Percentiles rank a stretch among this genome's conserved stretches.
Evolutionary conservation across 2,329 filamentous ascomycete genomes (phyloP).

Genomic region (Hymenoscyphus albidus): DNA sequence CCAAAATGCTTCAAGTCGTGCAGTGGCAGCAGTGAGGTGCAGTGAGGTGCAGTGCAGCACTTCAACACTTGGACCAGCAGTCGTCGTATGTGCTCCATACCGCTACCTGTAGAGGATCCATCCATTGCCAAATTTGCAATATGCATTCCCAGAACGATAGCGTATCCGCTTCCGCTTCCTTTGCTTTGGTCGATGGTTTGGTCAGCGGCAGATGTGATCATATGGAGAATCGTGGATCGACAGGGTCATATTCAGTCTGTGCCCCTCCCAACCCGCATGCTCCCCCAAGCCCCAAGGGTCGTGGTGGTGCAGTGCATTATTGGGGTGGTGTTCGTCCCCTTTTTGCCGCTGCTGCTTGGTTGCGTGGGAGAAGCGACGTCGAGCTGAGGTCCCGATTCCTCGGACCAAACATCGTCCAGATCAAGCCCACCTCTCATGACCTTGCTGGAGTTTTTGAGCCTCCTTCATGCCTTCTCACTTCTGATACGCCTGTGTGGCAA

Average conservation of each 20-base stretch:
- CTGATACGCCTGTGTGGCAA: neutral
- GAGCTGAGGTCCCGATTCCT: constrained; percentile 1
- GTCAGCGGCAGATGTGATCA: neutral
- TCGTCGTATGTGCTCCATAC: neutral
- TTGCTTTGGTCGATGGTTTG: neutral
- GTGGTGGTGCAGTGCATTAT: too few species aligned
- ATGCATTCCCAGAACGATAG: neutral
- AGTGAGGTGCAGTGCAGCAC: too few species aligned
- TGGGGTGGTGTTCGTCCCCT: neutral
- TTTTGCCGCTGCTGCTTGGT: neutral
- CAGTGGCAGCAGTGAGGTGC: neutral
- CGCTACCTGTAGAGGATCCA: neutral
- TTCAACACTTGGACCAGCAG: neutral
- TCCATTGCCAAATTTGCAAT: neutral
- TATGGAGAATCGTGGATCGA: constrained; percentile 2
- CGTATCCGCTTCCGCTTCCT: too few species aligned
- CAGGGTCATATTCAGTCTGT: neutral
- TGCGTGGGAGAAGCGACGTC: neutral
- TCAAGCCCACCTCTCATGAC: neutral
- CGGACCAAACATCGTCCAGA: constrained; percentile 1
- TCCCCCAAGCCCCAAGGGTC: neutral
- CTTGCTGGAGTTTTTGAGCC: neutral
- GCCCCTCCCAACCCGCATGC: neutral
- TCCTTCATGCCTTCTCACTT: neutral
- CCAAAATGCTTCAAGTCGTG: neutral